phyloP scores from a whole-genome alignment of 768 basidiomycete species.

The Mycena rebaudengoi region DNA sequence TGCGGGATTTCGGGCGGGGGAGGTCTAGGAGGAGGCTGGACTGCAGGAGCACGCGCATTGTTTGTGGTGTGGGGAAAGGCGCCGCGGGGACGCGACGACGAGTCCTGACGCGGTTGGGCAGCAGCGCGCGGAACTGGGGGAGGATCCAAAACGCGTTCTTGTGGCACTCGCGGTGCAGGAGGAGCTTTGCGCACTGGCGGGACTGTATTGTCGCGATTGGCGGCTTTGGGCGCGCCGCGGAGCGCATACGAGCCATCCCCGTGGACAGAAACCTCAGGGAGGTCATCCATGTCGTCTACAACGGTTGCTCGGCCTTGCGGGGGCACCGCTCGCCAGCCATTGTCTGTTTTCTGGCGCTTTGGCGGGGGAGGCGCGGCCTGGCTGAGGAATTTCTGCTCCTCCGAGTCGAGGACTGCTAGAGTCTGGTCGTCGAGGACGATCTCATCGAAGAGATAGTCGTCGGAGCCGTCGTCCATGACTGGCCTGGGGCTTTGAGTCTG shows the following conservation, averaged over 20 bases:
- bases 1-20: background rate
- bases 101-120: conserved; percentile 8
- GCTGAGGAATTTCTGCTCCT: conserved; percentile 55
- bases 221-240: conserved; percentile 29
- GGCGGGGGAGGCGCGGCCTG: conserved; percentile 47
- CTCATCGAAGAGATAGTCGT: conserved; percentile 66
- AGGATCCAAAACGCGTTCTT: conserved; percentile 5
- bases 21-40: background rate
- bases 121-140: background rate
- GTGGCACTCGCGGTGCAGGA: too few species aligned
- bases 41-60: background rate
- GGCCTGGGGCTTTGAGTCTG: background rate
- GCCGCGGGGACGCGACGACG: conserved; percentile 19
- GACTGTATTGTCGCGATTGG: conserved; percentile 20
- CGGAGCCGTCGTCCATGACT: conserved; percentile 54
- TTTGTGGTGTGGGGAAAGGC: background rate
- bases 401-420: conserved; percentile 67
- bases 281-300: conserved; percentile 54
- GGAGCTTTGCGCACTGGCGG: too few species aligned
- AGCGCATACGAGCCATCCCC: conserved; percentile 66
- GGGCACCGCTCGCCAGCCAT: conserved; percentile 50
- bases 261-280: conserved; percentile 71
- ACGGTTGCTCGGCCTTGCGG: conserved; percentile 32
- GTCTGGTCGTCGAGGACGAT: conserved; percentile 69
- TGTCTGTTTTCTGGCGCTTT: conserved; percentile 65